A percentile compares a stretch with the other conserved stretches of the same genome.
These are phyloP conservation scores for Termitomyces bulborhizus DNA, from an alignment of 768 basidiomycete species.

Conservation along the genomic window DNA sequence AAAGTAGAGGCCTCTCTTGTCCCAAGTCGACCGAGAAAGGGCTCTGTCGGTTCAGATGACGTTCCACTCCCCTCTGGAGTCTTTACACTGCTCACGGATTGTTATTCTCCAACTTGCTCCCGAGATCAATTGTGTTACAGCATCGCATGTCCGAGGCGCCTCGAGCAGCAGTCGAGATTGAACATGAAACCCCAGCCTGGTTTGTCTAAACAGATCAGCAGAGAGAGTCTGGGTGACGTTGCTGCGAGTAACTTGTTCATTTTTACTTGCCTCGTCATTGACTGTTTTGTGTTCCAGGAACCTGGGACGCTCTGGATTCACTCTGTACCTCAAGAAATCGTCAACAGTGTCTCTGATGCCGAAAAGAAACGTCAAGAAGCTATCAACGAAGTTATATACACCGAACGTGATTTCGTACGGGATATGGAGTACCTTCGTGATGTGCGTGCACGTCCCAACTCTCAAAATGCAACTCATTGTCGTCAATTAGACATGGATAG, in stretches of 20 bases:
- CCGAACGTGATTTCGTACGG: constrained; percentile 95
- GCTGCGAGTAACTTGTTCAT: constrained; percentile 43
- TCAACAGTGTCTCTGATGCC: constrained; percentile 83
- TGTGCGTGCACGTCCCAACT: constrained; percentile 37
- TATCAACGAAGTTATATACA: constrained; percentile 94
- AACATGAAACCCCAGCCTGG: constrained; percentile 95
- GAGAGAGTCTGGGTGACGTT: constrained; percentile 76
- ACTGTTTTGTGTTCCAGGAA: constrained; percentile 18
- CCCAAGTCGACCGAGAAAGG: constrained; percentile 29
- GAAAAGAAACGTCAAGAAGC: constrained; percentile 98
- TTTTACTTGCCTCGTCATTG: neutral
- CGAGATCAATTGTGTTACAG: constrained; percentile 94
- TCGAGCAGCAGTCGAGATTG: constrained; percentile 91
- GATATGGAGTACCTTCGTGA: constrained; percentile 98
- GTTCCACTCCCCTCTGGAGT: constrained; percentile 83
- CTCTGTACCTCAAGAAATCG: constrained; percentile 90
- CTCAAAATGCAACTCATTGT: neutral
- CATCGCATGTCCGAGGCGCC: constrained; percentile 88
- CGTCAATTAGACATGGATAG: constrained; percentile 72
- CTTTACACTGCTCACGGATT: constrained; percentile 94
- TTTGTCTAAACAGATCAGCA: constrained; percentile 75
- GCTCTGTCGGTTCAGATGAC: constrained; percentile 48
- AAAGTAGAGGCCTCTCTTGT: constrained; percentile 23
- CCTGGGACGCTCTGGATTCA: constrained; percentile 90
- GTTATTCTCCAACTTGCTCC: constrained; percentile 96